Evolutionary conservation across 2,329 filamentous ascomycete species (phyloP), one percentile per base, ranked within the genome.

Genomic region (Colletotrichum endophyticum): DNA sequence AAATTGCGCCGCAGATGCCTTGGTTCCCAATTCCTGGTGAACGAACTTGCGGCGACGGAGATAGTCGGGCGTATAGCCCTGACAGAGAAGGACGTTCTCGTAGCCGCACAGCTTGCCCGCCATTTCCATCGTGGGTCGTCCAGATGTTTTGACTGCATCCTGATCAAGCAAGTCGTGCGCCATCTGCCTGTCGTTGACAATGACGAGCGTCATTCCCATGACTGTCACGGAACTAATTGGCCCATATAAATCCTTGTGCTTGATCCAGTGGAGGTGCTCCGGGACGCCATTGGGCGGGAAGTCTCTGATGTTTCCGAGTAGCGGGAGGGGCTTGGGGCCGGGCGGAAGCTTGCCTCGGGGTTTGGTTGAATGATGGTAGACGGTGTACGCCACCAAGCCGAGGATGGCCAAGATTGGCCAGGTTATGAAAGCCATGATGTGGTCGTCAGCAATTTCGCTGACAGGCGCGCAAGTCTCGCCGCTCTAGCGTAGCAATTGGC

Each of bases 271-370:
- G 62, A 83, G 77, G 75, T 82, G 86, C 74, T 87, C 85, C 6
- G 79, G 81, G 8, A 75, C 78, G 2, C 83, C 84, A 0, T 74
- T 67, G 0, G 83, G 80, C 1, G 89, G 89, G 13, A 91, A 80
- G 76, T 91, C 88, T 2, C 78, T 76, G 19, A 91, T 77, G 78
- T 91, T 91, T 6, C 90, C 90, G 6, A 91, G 34, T 0, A 91
- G 16, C 0, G 88, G 88, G 8, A 87, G 79, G 0, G 84, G 84
- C 49, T 83, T 88, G 0, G 90, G 90, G 0, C 90, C 90, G 2
- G 89, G 90, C 2, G 89, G 90, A 0, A 89, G 78, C 8, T 39
- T 44, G 4, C 22, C 64, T 8, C 56, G 66, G 13, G 27, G 16
- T 11, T 57, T 69, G 13, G 28, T 36, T 15, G 59, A 15, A 1